Percentiles rank a stretch among this genome's conserved stretches.
Evolutionary conservation across 176 grass and related monocot genomes (phyloP).

Genomic region (Poa pratensis): DNA sequence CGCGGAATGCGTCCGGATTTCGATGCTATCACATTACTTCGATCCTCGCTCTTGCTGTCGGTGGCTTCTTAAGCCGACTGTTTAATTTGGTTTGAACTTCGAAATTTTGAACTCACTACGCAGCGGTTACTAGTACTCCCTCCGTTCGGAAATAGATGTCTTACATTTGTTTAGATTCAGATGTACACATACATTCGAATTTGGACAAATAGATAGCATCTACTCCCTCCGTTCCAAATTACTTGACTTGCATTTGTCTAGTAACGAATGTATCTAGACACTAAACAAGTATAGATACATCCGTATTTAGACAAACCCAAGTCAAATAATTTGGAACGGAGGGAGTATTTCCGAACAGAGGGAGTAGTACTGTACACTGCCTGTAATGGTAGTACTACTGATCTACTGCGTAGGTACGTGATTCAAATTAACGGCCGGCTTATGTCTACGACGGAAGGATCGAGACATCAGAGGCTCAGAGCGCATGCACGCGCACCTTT

Average conservation of each 20-base stretch:
- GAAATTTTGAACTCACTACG: slow-evolving; percentile 16
- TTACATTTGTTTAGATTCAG: too few species aligned
- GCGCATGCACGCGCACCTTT: slow-evolving; percentile 11
- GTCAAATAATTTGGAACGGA: too few species aligned
- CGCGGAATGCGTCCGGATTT: not conserved
- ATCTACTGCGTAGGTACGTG: too few species aligned
- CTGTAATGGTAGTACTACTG: not conserved
- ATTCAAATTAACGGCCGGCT: slow-evolving; percentile 1
- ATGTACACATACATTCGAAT: too few species aligned
- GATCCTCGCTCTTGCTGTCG: not conserved
- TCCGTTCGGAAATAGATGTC: too few species aligned
- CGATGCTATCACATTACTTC: slow-evolving; percentile 20
- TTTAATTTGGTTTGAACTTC: slow-evolving; percentile 36
- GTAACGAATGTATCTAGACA: too few species aligned
- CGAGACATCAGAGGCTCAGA: slow-evolving; percentile 8
- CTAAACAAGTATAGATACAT: too few species aligned
- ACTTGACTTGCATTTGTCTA: too few species aligned
- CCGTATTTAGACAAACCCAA: too few species aligned
- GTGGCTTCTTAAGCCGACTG: not conserved
- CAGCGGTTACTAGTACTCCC: not conserved
- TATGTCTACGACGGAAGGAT: not conserved
- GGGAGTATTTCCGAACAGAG: too few species aligned
- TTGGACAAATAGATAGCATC: too few species aligned
- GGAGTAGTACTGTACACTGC: not conserved
- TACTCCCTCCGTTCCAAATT: too few species aligned